Evolutionary conservation across 2,329 filamentous ascomycete species (phyloP).

Genomic region (Cercospora janseana): DNA sequence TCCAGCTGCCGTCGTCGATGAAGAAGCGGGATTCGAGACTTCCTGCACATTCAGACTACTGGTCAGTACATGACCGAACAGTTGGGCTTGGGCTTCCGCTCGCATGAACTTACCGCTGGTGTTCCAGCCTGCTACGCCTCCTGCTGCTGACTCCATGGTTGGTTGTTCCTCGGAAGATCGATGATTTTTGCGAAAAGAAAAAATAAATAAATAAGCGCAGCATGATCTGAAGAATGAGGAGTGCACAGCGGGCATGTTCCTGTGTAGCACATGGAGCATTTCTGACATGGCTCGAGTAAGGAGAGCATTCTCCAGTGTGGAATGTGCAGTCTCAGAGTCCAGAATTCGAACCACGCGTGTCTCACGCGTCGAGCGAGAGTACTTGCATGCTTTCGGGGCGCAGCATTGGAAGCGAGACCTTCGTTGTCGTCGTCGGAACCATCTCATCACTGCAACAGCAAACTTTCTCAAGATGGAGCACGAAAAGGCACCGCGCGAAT

Average conservation of each 20-base stretch:
- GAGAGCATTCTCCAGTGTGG: conserved; percentile 18
- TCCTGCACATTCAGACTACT: conserved; percentile 16
- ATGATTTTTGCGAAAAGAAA: too few relatives aligned
- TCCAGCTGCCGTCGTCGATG: conserved; percentile 64
- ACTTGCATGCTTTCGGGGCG: conserved; percentile 6
- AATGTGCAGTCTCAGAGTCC: too few relatives aligned
- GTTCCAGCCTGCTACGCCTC: conserved; percentile 20
- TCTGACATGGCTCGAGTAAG: too few relatives aligned
- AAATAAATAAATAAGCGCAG: too few relatives aligned
- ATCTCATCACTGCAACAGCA: background rate
- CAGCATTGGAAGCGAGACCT: background rate
- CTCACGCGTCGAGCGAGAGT: background rate
- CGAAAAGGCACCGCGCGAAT: conserved; percentile 19
- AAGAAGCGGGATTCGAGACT: conserved; percentile 45
- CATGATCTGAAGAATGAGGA: too few relatives aligned
- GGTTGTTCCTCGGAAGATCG: background rate
- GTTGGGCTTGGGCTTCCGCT: too few relatives aligned
- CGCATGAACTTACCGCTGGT: conserved; percentile 26
- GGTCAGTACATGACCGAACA: conserved; percentile 1
- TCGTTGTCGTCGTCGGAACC: too few relatives aligned
- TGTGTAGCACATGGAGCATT: too few relatives aligned
- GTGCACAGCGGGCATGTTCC: too few relatives aligned
- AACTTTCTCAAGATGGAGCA: background rate
- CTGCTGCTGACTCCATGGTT: conserved; percentile 19
- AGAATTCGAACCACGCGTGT: background rate